phyloP scores from a whole-genome alignment of 371 early-diverging fungal species.

The Mucor circinelloides region DNA sequence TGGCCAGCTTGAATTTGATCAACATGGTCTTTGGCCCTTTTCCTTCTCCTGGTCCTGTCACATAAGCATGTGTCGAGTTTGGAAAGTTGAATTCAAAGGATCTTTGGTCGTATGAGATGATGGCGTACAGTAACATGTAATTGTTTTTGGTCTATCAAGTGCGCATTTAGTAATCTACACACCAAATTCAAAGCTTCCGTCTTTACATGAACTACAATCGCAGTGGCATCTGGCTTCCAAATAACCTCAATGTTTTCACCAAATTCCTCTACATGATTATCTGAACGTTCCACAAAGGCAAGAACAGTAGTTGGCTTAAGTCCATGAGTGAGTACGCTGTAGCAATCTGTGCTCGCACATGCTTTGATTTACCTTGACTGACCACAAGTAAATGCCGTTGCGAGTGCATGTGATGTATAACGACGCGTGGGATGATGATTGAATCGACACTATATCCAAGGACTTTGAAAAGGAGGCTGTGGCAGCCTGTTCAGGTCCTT shows the following conservation, averaged over 20 bases:
- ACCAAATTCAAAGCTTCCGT: background rate
- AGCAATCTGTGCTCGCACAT: background rate
- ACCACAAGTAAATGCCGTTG: constrained; percentile 48
- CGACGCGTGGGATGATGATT: constrained; percentile 46
- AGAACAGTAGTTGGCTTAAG: constrained; percentile 45
- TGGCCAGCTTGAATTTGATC: constrained; percentile 47
- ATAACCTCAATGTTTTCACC: constrained; percentile 43
- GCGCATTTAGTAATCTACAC: background rate
- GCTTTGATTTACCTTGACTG: constrained; percentile 44
- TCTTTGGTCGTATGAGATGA: constrained; percentile 45
- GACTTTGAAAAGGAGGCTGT: constrained; percentile 8
- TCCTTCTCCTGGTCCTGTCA: constrained; percentile 55
- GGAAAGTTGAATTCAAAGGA: constrained; percentile 51
- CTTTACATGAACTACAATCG: constrained; percentile 45
- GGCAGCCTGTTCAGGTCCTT: background rate
- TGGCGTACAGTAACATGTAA: constrained; percentile 47
- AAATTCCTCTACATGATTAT: constrained; percentile 50
- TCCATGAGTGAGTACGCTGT: background rate
- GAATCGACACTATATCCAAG: constrained; percentile 34
- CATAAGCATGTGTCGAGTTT: constrained; percentile 39
- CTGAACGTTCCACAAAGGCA: constrained; percentile 51
- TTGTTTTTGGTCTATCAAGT: constrained; percentile 47
- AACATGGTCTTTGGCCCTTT: constrained; percentile 46
- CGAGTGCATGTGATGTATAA: constrained; percentile 47
- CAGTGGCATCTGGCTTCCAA: constrained; percentile 52